Base-by-base conservation (phyloP, 2,329 filamentous ascomycete species). In the Alternaria longipes region DNA sequence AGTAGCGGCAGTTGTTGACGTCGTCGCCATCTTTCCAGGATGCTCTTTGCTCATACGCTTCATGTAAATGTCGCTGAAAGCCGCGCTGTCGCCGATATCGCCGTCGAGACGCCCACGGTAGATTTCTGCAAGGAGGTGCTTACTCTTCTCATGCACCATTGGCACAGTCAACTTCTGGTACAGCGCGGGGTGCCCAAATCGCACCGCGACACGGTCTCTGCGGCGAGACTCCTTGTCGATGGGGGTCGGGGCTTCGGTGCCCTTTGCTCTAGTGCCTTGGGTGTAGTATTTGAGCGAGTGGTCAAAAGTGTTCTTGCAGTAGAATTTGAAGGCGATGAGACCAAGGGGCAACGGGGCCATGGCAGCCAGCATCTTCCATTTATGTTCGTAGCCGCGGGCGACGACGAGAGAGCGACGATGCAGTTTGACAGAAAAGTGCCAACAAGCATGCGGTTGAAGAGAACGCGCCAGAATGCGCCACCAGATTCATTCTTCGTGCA, bases 401-500 rank as follows among this genome's bases (percentile, higher is more conserved):
- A 89, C 92, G 50, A 92, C 86, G 34, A 93, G 28, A 97, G 82
- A 54, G 91, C 92, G 26, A 93, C 88, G 56, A 97, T 85, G 9
- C 92, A 76, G 69, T 97, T 93, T 36, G 92, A 87, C 8, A 99
- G 82, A 28, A 97, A 87, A 0, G 88, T 85, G 28, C 89, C 92
- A 70, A 97, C 94, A 24, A 98, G 82, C 77, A 97, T 85, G n/a
- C 95, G 91, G 79, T 99, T 99, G 84, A 93, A 96, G 7, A 98
- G 79, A 1, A 94, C 87, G 18, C 93, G 89, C 95, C 95, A 99
- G 76, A 93, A 97, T 76, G 91, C 87, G 52, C 95, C 95, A 8
- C 94, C 95, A 0, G 94, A 97, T 76, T 99, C 95, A 28, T 91
- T 97, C 83, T 98, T 99, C 47, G 95, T 99, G 66, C 97, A 87